Evolutionary conservation across 2,329 filamentous ascomycete genomes (phyloP), one percentile per base, ranked within the genome.

Genomic region (Sclerotinia trifoliorum): DNA sequence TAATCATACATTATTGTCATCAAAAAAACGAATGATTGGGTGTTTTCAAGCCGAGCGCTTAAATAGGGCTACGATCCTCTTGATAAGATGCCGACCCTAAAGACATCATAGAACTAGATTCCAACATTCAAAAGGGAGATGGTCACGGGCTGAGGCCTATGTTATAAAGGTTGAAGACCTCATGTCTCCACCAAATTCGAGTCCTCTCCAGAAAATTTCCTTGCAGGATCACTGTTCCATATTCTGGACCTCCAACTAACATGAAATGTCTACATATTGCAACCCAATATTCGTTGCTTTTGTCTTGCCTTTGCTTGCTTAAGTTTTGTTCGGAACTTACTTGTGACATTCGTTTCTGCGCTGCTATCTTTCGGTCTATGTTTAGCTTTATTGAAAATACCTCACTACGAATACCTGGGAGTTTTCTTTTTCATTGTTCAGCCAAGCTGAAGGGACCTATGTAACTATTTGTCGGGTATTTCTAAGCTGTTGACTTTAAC

Each of bases 201-300:
- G 52, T 56, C 51, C 63, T 54, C 51, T 26, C 26, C 26, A 24
- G 11, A 29, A 19, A n/a, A n/a, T 29, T 15, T 19, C 15, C 17
- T 60, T 29, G 57, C 5, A 60, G 57, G 63, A 65, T 65, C 24
- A 35, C 42, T 19, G 11, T 46, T 46, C 51, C 39, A 32, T 56
- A 56, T 44, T 57, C 51, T 57, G 48, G 63, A 65, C 63, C 39
- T 57, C 26, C 51, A 65, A 46, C 51, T 65, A 46, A 65, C 51
- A 44, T 10, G 35, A 2, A 21, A 7, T 48, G 63, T 54, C 26
- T 65, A 65, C 63, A 48, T 65, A 65, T 57, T 65, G 19, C 15
- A 46, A 32, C 26, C 51, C 39, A 57, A 57, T 21, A 65, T 57
- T 54, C 35, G 32, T 46, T 48, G n/a, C 51, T 19, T 29, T 39